These are phyloP conservation scores for Sporothrix pallida DNA, from an alignment of 2,329 filamentous ascomycete genomes.

Conservation along the genomic window DNA sequence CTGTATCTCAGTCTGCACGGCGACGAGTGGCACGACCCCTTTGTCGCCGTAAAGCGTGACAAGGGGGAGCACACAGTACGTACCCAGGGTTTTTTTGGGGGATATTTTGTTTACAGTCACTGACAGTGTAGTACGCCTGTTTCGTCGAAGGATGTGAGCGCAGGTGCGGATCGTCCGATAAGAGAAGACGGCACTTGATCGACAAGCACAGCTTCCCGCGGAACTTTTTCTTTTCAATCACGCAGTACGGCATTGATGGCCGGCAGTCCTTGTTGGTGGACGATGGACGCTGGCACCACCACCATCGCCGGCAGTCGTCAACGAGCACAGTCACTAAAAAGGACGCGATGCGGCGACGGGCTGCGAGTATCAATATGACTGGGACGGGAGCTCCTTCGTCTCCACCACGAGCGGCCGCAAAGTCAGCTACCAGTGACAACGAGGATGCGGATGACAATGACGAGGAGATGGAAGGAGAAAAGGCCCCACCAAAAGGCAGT, in stretches of 20 bases:
- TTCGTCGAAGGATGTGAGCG: slow-evolving; percentile 88
- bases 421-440: not conserved
- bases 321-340: slow-evolving; percentile 47
- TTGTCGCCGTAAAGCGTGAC: slow-evolving; percentile 73
- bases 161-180: slow-evolving; percentile 81
- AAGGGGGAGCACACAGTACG: slow-evolving; percentile 82
- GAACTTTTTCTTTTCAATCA: slow-evolving; percentile 86
- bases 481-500: not conserved
- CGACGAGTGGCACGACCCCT: slow-evolving; percentile 86
- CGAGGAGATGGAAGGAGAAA: not conserved
- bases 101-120: not conserved
- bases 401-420: not conserved
- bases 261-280: slow-evolving; percentile 77
- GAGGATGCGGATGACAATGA: not conserved
- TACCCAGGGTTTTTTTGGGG: slow-evolving; percentile 37
- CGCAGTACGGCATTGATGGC: slow-evolving; percentile 88
- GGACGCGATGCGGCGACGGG: slow-evolving; percentile 31
- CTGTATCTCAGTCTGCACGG: slow-evolving; percentile 84
- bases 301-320: slow-evolving; percentile 57
- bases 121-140: slow-evolving; percentile 71
- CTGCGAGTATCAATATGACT: slow-evolving; percentile 20
- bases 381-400: not conserved
- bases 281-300: slow-evolving; percentile 45
- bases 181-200: slow-evolving; percentile 84
- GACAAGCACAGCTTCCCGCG: slow-evolving; percentile 93